These are phyloP conservation scores for Aspergillus funiculosus DNA, from an alignment of 495 filamentous ascomycete genomes.

Conservation along the genomic window DNA sequence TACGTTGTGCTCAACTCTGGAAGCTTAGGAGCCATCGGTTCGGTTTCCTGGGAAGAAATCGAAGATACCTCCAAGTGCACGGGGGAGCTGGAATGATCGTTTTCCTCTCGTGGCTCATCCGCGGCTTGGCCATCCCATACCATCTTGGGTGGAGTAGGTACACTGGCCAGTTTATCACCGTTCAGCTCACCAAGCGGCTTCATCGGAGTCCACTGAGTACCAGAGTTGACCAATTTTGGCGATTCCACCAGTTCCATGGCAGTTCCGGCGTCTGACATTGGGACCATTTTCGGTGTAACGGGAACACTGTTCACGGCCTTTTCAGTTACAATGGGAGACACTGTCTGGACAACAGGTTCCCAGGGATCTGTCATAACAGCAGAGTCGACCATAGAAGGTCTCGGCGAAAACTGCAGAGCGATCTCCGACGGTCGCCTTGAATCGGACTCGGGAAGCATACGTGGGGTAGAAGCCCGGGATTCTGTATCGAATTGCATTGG, in stretches of 20 bases:
- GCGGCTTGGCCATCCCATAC: conserved; percentile 30
- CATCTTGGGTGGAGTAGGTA: conserved; percentile 38
- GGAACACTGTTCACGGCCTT: conserved; percentile 10
- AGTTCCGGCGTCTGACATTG: conserved; percentile 18
- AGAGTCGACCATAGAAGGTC: conserved; percentile 64
- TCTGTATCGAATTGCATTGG: conserved; percentile 29
- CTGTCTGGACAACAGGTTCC: conserved; percentile 20
- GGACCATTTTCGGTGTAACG: conserved; percentile 20
- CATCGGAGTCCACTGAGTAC: conserved; percentile 35
- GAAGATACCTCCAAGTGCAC: conserved; percentile 32
- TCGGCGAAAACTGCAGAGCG: conserved; percentile 23
- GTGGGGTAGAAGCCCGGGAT: conserved; percentile 50
- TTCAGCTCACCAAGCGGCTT: conserved; percentile 21
- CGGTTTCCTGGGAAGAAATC: conserved; percentile 35
- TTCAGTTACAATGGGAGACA: conserved; percentile 4
- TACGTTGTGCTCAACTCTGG: conserved; percentile 33
- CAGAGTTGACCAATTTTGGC: conserved; percentile 28
- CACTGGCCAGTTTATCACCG: conserved; percentile 27
- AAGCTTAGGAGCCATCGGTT: conserved; percentile 27
- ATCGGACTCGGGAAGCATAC: conserved; percentile 34
- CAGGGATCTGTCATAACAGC: conserved; percentile 85
- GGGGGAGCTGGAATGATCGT: conserved; percentile 15
- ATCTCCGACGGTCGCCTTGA: conserved; percentile 38
- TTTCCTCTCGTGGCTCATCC: conserved; percentile 16
- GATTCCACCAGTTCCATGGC: conserved; percentile 15